Conservation (phyloP, 2,329 filamentous ascomycete genomes). For the Sarocladium brachiariae region DNA sequence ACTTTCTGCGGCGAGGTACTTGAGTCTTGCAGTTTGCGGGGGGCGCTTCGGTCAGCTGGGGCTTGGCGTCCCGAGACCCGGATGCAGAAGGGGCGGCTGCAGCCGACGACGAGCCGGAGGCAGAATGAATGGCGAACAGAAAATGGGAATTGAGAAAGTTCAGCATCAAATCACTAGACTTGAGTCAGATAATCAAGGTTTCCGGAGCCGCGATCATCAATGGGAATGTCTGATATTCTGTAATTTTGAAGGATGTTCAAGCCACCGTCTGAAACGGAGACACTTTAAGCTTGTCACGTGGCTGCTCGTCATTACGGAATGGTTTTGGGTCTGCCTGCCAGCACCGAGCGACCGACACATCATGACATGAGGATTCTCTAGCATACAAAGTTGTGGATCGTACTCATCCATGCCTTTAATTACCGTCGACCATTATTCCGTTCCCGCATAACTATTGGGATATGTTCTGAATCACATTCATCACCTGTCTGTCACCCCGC, state of each 20-base stretch:
- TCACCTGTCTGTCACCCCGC: no score
- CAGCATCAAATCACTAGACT: no score
- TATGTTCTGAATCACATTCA: no score
- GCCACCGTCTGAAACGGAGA: not conserved
- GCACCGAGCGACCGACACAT: no score
- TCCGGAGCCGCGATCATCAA: no score
- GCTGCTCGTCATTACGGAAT: not conserved
- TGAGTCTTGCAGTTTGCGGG: slow-evolving; percentile 3
- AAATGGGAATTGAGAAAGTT: not conserved
- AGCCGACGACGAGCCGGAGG: slow-evolving; percentile 8
- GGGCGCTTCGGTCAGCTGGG: not conserved
- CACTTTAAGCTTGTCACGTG: not conserved
- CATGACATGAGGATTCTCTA: not conserved
- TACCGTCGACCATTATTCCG: no score
- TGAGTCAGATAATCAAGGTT: no score
- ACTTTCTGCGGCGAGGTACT: not conserved
- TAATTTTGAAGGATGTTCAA: no score
- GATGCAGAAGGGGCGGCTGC: not conserved
- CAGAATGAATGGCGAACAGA: not conserved
- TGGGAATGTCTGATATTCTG: no score
- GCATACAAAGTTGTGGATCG: no score
- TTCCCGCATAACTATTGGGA: no score
- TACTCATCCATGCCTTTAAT: no score
- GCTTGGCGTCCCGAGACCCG: slow-evolving; percentile 14
- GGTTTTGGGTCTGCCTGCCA: not conserved